Evolutionary conservation across 768 basidiomycete species (phyloP), one percentile per base, ranked within the genome.

Genomic region (Leccinum variicolor): DNA sequence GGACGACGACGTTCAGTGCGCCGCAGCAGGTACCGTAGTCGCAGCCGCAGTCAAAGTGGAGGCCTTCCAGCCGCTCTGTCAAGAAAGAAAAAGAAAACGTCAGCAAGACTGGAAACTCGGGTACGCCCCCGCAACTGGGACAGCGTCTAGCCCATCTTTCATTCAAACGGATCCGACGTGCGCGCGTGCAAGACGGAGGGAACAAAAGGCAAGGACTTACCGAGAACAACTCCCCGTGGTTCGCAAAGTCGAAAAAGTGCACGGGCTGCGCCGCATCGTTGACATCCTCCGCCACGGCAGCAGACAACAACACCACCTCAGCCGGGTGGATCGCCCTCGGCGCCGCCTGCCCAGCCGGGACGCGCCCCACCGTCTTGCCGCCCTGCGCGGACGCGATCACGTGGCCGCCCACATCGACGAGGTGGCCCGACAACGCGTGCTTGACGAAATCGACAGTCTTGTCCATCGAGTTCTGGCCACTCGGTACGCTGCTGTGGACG

Each of bases 171-270:
- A n/a, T 43, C 9, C 41, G 41, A 19, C 43, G 2, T 21, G 13
- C 14, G 10, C 14, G 19, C 43, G 15, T 3, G 7, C 41, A 19
- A 43, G 41, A 11, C n/a, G 5, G 9, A 5, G n/a, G 19, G 10
- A 11, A 6, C 3, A n/a, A 10, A 19, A 0, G 19, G 19, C 4
- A 14, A 36, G 3, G 9, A 53, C 66, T 56, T 59, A 69, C 69
- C 2, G 56, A 51, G 55, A 71, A 69, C 28, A 71, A 31, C 14
- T 39, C 46, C 11, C 31, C 29, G 28, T 69, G 67, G 26, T 50
- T 54, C 57, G 59, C 54, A 65, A 63, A 69, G 39, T 69, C 69
- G 25, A 60, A 61, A 41, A 68, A 57, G 52, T 64, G 55, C 7
- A 62, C 58, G 2, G 68, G 68, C 33, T 53, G 51, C 26, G 50